Evolutionary conservation across 2,329 filamentous ascomycete species (phyloP).

Genomic region (Monosporascus sp.): DNA sequence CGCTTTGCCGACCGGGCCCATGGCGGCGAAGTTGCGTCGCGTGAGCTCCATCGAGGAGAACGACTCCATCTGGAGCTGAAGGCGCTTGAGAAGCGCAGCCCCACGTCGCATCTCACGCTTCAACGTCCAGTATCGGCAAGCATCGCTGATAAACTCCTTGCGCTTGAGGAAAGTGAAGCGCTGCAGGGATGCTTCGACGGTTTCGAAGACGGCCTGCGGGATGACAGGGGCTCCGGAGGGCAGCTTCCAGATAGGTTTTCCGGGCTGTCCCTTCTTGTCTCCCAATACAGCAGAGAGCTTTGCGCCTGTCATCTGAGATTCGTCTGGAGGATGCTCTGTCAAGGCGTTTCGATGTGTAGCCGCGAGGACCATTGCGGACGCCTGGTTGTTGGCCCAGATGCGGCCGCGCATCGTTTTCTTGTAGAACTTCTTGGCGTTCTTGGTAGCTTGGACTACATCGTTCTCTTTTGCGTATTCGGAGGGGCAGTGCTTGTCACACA

Average conservation of each 20-base stretch:
- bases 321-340: constrained; percentile 69
- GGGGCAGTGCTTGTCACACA: constrained; percentile 93
- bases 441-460: constrained; percentile 72
- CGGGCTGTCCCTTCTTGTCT: constrained; percentile 65
- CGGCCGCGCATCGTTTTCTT: constrained; percentile 81
- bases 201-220: constrained; percentile 79
- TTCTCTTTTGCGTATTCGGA: constrained; percentile 84
- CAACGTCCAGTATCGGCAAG: constrained; percentile 95
- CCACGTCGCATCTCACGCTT: constrained; percentile 91
- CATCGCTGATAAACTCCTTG: constrained; percentile 88
- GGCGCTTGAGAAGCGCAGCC: constrained; percentile 82
- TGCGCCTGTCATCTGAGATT: constrained; percentile 76
- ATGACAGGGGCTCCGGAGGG: constrained; percentile 94
- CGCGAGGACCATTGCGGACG: constrained; percentile 74
- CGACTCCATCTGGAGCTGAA: constrained; percentile 91
- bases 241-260: constrained; percentile 79
- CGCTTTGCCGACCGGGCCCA: constrained; percentile 78
- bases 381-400: constrained; percentile 88
- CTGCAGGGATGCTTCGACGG: constrained; percentile 76
- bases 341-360: constrained; percentile 61
- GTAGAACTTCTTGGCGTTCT: constrained; percentile 83
- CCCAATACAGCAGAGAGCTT: constrained; percentile 71
- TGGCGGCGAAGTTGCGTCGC: constrained; percentile 87
- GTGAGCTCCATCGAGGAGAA: constrained; percentile 98
- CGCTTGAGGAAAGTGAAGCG: constrained; percentile 77